Evolutionary conservation across 208 protist species (phyloP).

Genomic region (Wallacemonas sp.): DNA sequence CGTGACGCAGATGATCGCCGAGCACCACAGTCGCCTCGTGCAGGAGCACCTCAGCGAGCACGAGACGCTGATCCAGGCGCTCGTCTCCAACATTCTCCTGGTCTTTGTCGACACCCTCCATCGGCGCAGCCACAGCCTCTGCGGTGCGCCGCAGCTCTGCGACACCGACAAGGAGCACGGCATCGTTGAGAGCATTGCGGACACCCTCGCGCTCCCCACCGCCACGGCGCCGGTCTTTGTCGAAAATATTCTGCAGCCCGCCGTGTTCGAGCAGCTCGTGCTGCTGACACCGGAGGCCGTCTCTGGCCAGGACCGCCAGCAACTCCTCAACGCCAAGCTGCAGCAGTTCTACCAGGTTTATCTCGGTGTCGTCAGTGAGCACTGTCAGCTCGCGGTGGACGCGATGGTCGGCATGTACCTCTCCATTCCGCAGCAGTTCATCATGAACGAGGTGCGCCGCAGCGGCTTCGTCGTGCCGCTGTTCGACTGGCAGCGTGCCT

Average conservation of each 20-base stretch:
- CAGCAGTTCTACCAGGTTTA: conserved; percentile 49
- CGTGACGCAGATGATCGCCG: conserved; percentile 54
- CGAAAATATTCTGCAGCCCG: conserved; percentile 67
- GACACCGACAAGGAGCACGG: conserved; percentile 37
- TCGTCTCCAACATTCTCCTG: conserved; percentile 68
- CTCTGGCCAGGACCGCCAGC: conserved; percentile 16
- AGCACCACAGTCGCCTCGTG: conserved; percentile 64
- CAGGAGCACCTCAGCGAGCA: conserved; percentile 71
- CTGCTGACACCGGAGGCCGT: conserved; percentile 35
- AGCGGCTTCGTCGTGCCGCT: conserved; percentile 66
- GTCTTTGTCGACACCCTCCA: conserved; percentile 78
- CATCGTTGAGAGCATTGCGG: conserved; percentile 84
- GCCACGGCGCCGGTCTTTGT: conserved; percentile 66
- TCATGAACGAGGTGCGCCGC: conserved; percentile 61
- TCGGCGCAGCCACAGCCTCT: conserved; percentile 51
- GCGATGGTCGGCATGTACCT: conserved; percentile 81
- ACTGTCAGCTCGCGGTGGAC: conserved; percentile 83
- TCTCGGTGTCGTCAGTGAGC: conserved; percentile 70
- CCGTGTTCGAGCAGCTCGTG: conserved; percentile 64
- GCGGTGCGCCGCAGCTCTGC: conserved; percentile 11
- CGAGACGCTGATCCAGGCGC: conserved; percentile 64
- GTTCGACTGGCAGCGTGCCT: conserved; percentile 87
- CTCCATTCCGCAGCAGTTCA: conserved; percentile 63
- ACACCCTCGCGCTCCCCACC: conserved; percentile 70
- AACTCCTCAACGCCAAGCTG: conserved; percentile 18